Base-by-base conservation (phyloP, 2,329 filamentous ascomycete genomes). In the Monilinia polystroma region DNA sequence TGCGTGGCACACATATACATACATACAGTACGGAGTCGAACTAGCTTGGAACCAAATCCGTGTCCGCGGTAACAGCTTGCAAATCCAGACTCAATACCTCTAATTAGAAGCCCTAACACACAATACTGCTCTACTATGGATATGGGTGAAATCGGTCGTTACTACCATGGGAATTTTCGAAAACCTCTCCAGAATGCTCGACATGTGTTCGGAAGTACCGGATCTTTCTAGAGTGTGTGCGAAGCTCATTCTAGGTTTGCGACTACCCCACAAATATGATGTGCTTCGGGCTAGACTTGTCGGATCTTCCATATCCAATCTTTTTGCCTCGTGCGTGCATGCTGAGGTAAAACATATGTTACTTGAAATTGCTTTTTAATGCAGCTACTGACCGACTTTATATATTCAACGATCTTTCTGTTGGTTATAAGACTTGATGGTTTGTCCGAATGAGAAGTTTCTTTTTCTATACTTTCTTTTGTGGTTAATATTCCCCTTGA, bases 331-430 rank as follows among this genome's bases (percentile, higher is more conserved):
- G 18, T 51, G 47, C 47, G 47, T 23, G 10, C 47, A 51, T 51
- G n/a, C 47, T 7, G 20, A 47, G 45, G 18, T 41, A 12, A 47
- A n/a, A 2, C 45, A 47, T 8, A 8, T 47, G 45, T 20, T 8
- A n/a, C 16, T 47, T 47, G 18, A 5, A 20, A 20, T 7, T 47
- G 7, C 18, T 20, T 20, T 8, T 20, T 20, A n/a, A 7, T 47
- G 57, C 43, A 59, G 20, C 6, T 49, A 59, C 43, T 49, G 57
- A 59, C 57, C 57, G 43, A 59, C 57, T 59, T 59, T 59, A 35
- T 59, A 32, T 35, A 32, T 8, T 23, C n/a, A 14, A 10, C 14
- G 16, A n/a, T 20, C 18, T 43, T 7, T 45, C 41, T 18, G 12
- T 58, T 57, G 16, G 16, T 57, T 59, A 35, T 11, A 14, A 41